Percentiles rank a stretch among this genome's conserved stretches.
These are phyloP conservation scores for Chytriomyces hyalinus DNA, from an alignment of 192 early-diverging fungal genomes.

Conservation along the genomic window DNA sequence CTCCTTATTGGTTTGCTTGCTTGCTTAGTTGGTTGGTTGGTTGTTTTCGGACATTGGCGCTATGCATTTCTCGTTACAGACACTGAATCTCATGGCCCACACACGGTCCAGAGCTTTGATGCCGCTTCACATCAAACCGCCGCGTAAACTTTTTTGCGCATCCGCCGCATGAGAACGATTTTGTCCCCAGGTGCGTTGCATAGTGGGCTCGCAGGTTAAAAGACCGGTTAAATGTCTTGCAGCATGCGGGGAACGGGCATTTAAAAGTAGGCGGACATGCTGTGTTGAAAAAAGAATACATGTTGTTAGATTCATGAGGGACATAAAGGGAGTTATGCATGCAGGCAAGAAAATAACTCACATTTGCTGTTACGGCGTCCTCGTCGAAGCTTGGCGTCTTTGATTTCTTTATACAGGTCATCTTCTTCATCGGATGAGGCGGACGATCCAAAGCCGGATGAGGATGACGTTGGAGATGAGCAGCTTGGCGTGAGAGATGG, in stretches of 20 bases:
- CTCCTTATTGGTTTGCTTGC: no score
- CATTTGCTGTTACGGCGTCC: background rate
- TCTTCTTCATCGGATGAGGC: background rate
- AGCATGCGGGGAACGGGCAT: constrained; percentile 16
- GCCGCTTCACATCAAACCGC: constrained; percentile 23
- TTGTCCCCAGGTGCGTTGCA: constrained; percentile 11
- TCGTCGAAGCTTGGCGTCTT: background rate
- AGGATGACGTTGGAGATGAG: background rate
- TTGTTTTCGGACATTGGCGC: no score
- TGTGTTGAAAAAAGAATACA: background rate
- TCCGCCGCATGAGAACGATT: constrained; percentile 7
- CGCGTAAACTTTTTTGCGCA: constrained; percentile 26
- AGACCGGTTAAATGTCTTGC: constrained; percentile 10
- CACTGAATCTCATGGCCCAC: background rate
- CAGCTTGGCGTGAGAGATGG: background rate
- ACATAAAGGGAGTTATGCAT: background rate
- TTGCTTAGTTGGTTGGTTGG: no score
- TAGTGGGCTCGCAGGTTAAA: constrained; percentile 24
- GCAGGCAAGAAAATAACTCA: background rate
- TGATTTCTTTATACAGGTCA: background rate
- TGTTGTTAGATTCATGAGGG: background rate
- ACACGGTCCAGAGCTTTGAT: background rate
- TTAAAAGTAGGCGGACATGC: constrained; percentile 1
- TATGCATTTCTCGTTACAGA: no score
- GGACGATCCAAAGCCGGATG: background rate